Evolutionary conservation across 257 asterid species (phyloP).

Genomic region (Henckelia pumila): DNA sequence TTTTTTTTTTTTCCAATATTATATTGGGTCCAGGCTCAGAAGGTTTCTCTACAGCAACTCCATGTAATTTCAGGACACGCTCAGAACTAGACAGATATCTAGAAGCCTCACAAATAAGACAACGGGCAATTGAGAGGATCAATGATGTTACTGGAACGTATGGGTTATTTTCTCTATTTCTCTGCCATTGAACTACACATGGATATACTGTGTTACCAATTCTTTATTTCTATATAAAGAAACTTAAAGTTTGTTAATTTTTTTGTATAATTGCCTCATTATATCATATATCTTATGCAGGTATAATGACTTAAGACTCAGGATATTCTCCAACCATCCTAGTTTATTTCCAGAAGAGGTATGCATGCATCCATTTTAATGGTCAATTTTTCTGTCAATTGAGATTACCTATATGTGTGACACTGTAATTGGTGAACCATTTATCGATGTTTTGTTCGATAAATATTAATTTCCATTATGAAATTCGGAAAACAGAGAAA

Average conservation of each 20-base stretch:
- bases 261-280: constrained; percentile 20
- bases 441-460: constrained; percentile 2
- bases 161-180: constrained; percentile 34
- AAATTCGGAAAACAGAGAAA: too few species aligned
- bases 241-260: constrained; percentile 11
- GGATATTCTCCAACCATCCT: constrained; percentile 78
- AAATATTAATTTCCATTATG: too few species aligned
- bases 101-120: constrained; percentile 89
- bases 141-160: constrained; percentile 90
- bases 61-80: constrained; percentile 92
- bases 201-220: background rate
- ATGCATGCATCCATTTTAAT: constrained; percentile 21
- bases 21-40: constrained; percentile 52
- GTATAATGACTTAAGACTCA: constrained; percentile 65
- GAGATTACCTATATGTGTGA: constrained; percentile 6
- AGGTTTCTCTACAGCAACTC: constrained; percentile 67
- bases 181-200: background rate
- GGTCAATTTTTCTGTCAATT: constrained; percentile 6
- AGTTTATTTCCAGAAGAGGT: constrained; percentile 90
- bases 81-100: constrained; percentile 85
- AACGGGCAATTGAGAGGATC: constrained; percentile 83
- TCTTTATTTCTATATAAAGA: constrained; percentile 10
- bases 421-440: constrained; percentile 9
- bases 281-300: constrained; percentile 44
- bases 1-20: constrained; percentile 20